A percentile compares a stretch with the other conserved stretches of the same genome.
Conservation (phyloP, 2,329 filamentous ascomycete species). For the Pseudogymnoascus sp. region DNA sequence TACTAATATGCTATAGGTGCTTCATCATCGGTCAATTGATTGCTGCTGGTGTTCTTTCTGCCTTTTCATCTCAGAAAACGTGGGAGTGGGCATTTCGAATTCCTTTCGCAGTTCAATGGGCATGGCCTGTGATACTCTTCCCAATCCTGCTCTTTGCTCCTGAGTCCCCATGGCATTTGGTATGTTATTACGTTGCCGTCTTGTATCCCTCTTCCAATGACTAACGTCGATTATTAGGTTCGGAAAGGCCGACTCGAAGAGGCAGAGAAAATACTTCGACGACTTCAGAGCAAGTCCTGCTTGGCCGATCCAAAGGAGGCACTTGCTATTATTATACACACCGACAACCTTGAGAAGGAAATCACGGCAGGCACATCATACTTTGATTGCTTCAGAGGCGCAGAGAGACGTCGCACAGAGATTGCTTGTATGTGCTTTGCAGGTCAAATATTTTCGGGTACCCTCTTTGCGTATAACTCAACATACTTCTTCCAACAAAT, state of each 20-base stretch:
- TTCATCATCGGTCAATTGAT: conserved; percentile 41
- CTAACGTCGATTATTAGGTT: conserved; percentile 15
- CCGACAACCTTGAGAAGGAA: conserved; percentile 43
- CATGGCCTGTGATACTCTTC: conserved; percentile 37
- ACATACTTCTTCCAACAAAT: conserved; percentile 50
- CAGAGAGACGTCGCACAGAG: conserved; percentile 40
- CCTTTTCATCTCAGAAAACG: conserved; percentile 30
- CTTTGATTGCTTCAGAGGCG: conserved; percentile 38
- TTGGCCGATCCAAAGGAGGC: conserved; percentile 13
- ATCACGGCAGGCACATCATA: conserved; percentile 34
- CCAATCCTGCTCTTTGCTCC: conserved; percentile 36
- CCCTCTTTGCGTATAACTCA: conserved; percentile 52
- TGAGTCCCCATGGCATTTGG: conserved; percentile 40
- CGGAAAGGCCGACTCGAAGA: conserved; percentile 33
- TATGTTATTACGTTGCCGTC: too few species aligned
- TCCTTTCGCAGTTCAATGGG: conserved; percentile 38
- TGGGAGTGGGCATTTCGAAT: conserved; percentile 40
- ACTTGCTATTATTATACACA: conserved; percentile 44
- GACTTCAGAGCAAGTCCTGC: conserved; percentile 21
- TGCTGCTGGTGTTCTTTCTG: conserved; percentile 37
- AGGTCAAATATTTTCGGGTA: conserved; percentile 52
- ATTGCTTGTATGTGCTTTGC: conserved; percentile 49
- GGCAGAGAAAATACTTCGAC: conserved; percentile 34
- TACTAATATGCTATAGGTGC: conserved; percentile 24
- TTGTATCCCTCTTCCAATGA: too few species aligned